Evolutionary conservation across 306 rosid genomes (phyloP).

Genomic region (Quercus alba): DNA sequence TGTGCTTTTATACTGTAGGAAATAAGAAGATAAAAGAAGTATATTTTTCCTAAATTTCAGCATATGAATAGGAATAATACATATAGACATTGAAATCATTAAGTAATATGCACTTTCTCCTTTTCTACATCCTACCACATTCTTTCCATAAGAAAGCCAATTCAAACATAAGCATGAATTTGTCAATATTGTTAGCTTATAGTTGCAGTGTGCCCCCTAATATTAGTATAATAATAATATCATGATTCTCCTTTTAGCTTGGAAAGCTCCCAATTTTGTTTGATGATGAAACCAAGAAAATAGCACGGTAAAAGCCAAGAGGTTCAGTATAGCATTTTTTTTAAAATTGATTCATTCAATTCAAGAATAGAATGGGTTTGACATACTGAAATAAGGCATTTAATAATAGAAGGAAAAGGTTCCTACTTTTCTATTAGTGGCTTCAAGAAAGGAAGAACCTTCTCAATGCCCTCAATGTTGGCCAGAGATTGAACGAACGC

Average conservation of each 20-base stretch:
- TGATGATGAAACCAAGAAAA: background rate
- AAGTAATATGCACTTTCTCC: background rate
- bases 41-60: background rate
- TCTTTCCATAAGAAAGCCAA: background rate
- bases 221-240: background rate
- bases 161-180: background rate
- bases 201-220: background rate
- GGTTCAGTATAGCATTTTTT: background rate
- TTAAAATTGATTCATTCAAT: background rate
- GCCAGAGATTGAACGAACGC: slow-evolving; percentile 91
- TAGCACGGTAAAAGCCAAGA: background rate
- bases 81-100: background rate
- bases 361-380: background rate
- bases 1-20: background rate
- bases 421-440: slow-evolving; percentile 64
- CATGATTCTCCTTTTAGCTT: background rate
- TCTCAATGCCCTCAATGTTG: slow-evolving; percentile 71
- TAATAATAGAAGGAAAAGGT: slow-evolving; percentile 16
- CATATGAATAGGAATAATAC: background rate
- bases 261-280: background rate
- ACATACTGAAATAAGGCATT: background rate
- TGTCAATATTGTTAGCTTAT: background rate
- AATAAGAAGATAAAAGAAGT: background rate
- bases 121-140: background rate
- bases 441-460: slow-evolving; percentile 78